Evolutionary conservation across 331 rosid species (phyloP), one percentile per base, ranked within the genome.

Genomic region (Malus hybrid): DNA sequence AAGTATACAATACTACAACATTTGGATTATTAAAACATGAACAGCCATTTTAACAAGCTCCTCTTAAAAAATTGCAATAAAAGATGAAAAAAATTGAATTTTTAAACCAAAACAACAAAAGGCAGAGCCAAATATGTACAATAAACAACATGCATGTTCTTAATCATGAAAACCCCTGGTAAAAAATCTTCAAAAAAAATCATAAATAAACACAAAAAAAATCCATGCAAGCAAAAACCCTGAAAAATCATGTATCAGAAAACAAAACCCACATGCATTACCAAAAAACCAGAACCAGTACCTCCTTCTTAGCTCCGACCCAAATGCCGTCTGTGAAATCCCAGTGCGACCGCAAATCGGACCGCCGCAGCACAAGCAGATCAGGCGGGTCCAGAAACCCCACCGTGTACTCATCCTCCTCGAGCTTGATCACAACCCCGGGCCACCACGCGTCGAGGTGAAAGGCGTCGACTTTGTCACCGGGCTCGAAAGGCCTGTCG

Each of bases 351-450:
- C 71, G 55, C 78, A 74, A 4, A 68, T n/a, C 15, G 7, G 42
- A 11, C 7, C 71, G 32, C 50, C 27, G 31, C 0, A 74, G 14
- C 78, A 8, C 70, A 34, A 18, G 27, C 31, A 44, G 50, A 74
- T 63, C 71, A 9, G 78, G 78, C 10, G 78, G 78, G 13, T 46
- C 2, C 32, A 28, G 50, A 34, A 74, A 74, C 12, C 62, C 78
- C 31, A 74, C 71, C 10, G 32, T 42, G 6, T 74, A 74, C 33
- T 44, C 62, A 1, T 63, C 22, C n/a, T 39, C 63, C 13, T 42
- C 63, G 48, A 74, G 28, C 10, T n/a, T 29, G 46, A 64, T 64
- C 22, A 74, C 61, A 20, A 74, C 33, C 32, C 78, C 78, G n/a
- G 48, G 12, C 78, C 78, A 63, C 71, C 78, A 74, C 18, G 16